Conservation (phyloP, 2,329 filamentous ascomycete species). For the Colletotrichum lindemuthianum region DNA sequence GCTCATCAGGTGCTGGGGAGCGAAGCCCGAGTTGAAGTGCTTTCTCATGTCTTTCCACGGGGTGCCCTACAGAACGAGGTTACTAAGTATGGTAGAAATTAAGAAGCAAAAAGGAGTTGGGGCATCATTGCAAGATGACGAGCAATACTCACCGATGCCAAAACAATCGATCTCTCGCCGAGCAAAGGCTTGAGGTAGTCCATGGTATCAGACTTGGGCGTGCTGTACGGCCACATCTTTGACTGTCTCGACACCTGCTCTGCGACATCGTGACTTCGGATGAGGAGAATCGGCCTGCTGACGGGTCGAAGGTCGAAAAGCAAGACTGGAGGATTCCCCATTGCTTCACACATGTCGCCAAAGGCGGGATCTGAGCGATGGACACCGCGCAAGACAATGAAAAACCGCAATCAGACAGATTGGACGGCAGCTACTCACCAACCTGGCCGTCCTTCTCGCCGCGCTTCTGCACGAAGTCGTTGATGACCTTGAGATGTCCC, state of each 20-base stretch:
- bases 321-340: constrained; percentile 47
- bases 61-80: constrained; percentile 12
- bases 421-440: constrained; percentile 5
- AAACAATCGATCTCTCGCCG: constrained; percentile 37
- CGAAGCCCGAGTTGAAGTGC: constrained; percentile 50
- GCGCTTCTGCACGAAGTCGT: constrained; percentile 11
- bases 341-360: constrained; percentile 41
- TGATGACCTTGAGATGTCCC: constrained; percentile 30
- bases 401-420: background rate
- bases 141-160: constrained; percentile 17
- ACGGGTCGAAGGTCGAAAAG: constrained; percentile 49
- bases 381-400: background rate
- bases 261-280: constrained; percentile 47
- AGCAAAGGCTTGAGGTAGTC: constrained; percentile 39
- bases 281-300: constrained; percentile 44
- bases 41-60: constrained; percentile 43
- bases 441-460: constrained; percentile 7
- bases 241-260: constrained; percentile 49
- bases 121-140: background rate
- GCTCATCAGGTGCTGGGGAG: constrained; percentile 50
- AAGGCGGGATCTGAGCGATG: constrained; percentile 39
- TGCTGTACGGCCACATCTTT: constrained; percentile 44
- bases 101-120: background rate
- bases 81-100: background rate
- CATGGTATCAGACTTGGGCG: constrained; percentile 46